Evolutionary conservation across 2,329 filamentous ascomycete species (phyloP).

Genomic region (Lachnellula cervina): DNA sequence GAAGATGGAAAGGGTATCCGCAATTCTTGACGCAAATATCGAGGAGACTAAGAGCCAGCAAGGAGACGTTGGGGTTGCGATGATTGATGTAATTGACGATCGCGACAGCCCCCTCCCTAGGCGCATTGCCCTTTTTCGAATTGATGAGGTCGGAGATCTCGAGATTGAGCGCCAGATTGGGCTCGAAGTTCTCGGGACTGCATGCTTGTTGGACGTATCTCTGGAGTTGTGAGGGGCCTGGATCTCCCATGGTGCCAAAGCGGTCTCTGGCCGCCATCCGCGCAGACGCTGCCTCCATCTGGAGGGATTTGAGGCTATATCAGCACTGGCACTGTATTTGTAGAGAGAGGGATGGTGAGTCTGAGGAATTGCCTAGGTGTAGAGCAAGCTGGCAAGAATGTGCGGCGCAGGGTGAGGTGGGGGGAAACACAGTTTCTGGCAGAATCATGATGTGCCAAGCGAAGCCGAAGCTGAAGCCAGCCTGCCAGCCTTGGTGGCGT

Average conservation of each 20-base stretch:
- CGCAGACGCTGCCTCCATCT: constrained; percentile 91
- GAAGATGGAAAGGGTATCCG: constrained; percentile 96
- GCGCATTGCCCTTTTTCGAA: constrained; percentile 91
- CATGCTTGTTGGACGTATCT: constrained; percentile 95
- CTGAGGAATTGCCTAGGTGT: constrained; percentile 6
- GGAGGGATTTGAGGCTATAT: constrained; percentile 21
- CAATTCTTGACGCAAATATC: constrained; percentile 99
- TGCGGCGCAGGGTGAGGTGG: constrained; percentile 12
- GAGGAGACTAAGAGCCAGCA: constrained; percentile 85
- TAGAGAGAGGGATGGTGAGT: background rate
- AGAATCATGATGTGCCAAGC: background rate
- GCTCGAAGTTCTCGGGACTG: constrained; percentile 96
- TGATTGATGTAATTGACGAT: constrained; percentile 96
- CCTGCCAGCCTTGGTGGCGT: background rate
- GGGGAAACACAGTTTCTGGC: background rate
- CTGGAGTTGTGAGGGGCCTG: constrained; percentile 80
- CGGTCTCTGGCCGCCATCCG: constrained; percentile 93
- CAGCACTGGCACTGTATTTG: constrained; percentile 8
- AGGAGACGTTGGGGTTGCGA: constrained; percentile 89
- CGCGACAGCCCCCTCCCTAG: constrained; percentile 87
- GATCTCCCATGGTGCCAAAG: constrained; percentile 76
- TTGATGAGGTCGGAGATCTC: constrained; percentile 97
- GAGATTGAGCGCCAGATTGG: constrained; percentile 91
- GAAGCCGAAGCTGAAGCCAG: no score
- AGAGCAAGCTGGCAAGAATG: constrained; percentile 14